Percentiles rank a stretch among this genome's conserved stretches.
Conservation (phyloP, 1,284 basidiomycete genomes). For the Apiotrichum gracile region DNA sequence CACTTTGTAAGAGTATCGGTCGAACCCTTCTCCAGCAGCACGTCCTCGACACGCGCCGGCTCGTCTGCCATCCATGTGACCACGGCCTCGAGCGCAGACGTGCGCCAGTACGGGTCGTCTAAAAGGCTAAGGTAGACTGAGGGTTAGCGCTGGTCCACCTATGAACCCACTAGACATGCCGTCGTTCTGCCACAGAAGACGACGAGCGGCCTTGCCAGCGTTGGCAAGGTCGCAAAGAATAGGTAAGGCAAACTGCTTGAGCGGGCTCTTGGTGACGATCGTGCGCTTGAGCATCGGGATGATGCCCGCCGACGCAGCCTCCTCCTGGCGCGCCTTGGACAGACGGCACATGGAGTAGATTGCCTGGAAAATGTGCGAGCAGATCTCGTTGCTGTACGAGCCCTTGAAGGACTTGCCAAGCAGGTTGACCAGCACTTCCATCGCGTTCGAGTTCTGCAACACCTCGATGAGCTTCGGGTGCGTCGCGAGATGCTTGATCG, state of each 20-base stretch:
- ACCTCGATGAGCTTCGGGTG: slow-evolving; percentile 82
- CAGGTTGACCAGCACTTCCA: slow-evolving; percentile 80
- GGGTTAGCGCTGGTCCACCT: slow-evolving; percentile 19
- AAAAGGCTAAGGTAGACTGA: slow-evolving; percentile 75
- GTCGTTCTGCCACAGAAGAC: slow-evolving; percentile 80
- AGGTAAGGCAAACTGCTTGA: slow-evolving; percentile 94
- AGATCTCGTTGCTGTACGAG: slow-evolving; percentile 79
- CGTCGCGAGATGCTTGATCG: slow-evolving; percentile 93
- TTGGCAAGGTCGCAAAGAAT: slow-evolving; percentile 92
- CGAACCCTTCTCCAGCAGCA: slow-evolving; percentile 63
- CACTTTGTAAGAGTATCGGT: slow-evolving; percentile 70
- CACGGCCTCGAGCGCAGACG: slow-evolving; percentile 84
- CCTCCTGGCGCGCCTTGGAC: slow-evolving; percentile 89
- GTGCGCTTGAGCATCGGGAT: slow-evolving; percentile 84
- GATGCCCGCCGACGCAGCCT: slow-evolving; percentile 90
- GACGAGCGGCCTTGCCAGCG: slow-evolving; percentile 83
- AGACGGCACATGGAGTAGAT: slow-evolving; percentile 92
- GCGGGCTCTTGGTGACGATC: slow-evolving; percentile 76
- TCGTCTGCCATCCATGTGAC: slow-evolving; percentile 94
- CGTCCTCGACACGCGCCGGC: slow-evolving; percentile 85
- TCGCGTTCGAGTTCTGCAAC: slow-evolving; percentile 89
- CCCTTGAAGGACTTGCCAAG: slow-evolving; percentile 75
- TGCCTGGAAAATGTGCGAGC: slow-evolving; percentile 74
- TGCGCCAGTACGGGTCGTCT: slow-evolving; percentile 91
- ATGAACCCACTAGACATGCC: slow-evolving; percentile 54